Evolutionary conservation across 345 rosid genomes (phyloP), one percentile per base, ranked within the genome.

Genomic region (Moricandia moricandioides): DNA sequence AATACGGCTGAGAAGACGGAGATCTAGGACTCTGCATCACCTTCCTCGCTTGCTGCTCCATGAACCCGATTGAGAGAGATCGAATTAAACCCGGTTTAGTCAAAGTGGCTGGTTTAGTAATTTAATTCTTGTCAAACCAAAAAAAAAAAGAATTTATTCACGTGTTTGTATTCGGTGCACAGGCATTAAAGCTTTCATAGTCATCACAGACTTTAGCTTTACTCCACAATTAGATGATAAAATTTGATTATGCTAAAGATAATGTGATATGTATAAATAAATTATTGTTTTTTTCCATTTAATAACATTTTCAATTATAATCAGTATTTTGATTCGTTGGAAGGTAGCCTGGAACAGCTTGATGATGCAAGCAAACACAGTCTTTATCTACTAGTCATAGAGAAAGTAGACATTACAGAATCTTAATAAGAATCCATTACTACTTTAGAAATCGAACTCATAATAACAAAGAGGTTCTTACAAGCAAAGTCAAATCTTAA

Each of bases 21-120:
- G 97, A 92, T 89, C 96, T 89, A 72, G 98, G 97, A 85, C 98
- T 91, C 77, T 71, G 88, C 35, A 86, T 78, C 70, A 81, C n/a
- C 78, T 79, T 91, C 55, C 91, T 82, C 80, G 81, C 84, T n/a
- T n/a, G n/a, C 81, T 49, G 55, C 18, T 45, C 52, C 4, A 2
- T 90, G 97, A 45, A 45, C 16, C 35, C 64, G 63, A 24, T 30
- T n/a, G n/a, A n/a, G n/a, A n/a, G n/a, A 62, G 59, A 69, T 60
- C 40, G 43, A n/a, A n/a, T 40, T 11, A 75, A 27, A 27, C 31
- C 55, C 43, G 62, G 59, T 71, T 72, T 67, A 39, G 54, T 8
- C 3, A 65, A 68, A 59, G 76, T n/a, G n/a, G 80, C 71, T 58
- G 45, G 29, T 65, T 61, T 71, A 8, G n/a, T n/a, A n/a, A n/a